phyloP scores from a whole-genome alignment of 805 yeast species.

The Sugiyamaella valdiviana region DNA sequence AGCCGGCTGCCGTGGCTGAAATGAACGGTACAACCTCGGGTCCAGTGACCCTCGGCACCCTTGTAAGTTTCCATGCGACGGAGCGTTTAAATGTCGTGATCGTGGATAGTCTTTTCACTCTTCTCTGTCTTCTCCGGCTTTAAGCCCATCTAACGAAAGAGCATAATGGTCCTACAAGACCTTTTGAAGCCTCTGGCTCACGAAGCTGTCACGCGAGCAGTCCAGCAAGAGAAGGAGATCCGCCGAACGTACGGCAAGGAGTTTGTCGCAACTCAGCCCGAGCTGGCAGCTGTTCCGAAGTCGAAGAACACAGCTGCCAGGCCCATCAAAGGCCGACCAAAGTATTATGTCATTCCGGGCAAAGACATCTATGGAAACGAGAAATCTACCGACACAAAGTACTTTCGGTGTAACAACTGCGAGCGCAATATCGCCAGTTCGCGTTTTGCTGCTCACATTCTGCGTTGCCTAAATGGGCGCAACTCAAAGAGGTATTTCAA shows the following conservation, averaged over 20 bases:
- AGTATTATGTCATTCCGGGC: conserved; percentile 27
- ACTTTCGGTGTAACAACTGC: conserved; percentile 77
- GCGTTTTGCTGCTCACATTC: conserved; percentile 88
- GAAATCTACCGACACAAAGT: conserved; percentile 45
- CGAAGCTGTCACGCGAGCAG: conserved; percentile 31
- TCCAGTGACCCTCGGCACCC: conserved; percentile 10
- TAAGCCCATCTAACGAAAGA: conserved; percentile 12
- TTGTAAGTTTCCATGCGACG: conserved; percentile 9
- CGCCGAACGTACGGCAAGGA: conserved; percentile 31
- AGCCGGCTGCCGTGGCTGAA: conserved; percentile 1
- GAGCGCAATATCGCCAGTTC: conserved; percentile 83
- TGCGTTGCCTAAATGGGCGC: conserved; percentile 79
- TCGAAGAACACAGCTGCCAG: conserved; percentile 3
- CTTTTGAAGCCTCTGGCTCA: conserved; percentile 30
- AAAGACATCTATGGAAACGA: conserved; percentile 38
- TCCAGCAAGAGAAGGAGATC: conserved; percentile 29
- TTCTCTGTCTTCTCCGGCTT: no score
- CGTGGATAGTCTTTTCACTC: no score
- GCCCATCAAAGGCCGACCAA: conserved; percentile 22
- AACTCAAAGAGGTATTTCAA: conserved; percentile 7
- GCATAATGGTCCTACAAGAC: conserved; percentile 24
- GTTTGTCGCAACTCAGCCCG: conserved; percentile 15
- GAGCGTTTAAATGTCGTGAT: no score
- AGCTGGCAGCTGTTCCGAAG: conserved; percentile 2
- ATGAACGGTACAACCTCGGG: not conserved